Evolutionary conservation across 768 basidiomycete genomes (phyloP).

Genomic region (Lactarius pseudohatsudake): DNA sequence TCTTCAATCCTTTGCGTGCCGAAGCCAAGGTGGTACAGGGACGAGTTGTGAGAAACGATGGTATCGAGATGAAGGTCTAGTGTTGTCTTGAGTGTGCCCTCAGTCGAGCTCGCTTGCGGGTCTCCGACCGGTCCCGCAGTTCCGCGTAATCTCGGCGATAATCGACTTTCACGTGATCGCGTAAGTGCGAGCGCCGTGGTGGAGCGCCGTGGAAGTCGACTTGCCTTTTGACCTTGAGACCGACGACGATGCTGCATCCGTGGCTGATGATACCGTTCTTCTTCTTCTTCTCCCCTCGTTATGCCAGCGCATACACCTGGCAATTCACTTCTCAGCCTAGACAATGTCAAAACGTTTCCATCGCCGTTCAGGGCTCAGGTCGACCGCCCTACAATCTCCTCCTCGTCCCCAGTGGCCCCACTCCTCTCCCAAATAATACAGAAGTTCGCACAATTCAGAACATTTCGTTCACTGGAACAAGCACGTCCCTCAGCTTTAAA

Average conservation of each 20-base stretch:
- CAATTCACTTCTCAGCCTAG: constrained; percentile 47
- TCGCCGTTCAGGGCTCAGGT: constrained; percentile 61
- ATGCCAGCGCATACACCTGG: constrained; percentile 45
- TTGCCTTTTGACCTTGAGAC: not conserved
- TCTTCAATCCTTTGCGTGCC: no score
- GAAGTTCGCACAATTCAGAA: constrained; percentile 65
- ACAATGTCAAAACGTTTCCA: constrained; percentile 65
- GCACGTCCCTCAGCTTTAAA: constrained; percentile 49
- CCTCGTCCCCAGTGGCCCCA: constrained; percentile 65
- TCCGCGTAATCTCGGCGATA: no score
- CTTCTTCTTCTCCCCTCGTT: constrained; percentile 31
- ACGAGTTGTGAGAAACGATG: no score
- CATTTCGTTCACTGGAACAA: constrained; percentile 47
- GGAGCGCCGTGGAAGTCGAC: not conserved
- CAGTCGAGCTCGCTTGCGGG: no score
- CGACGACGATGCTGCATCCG: constrained; percentile 5
- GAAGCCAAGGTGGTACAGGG: no score
- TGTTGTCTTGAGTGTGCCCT: no score
- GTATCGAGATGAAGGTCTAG: no score
- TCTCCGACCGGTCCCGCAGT: no score
- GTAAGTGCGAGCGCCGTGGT: not conserved
- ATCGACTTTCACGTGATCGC: not conserved
- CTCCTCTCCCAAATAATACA: constrained; percentile 56
- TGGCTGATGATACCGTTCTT: constrained; percentile 18
- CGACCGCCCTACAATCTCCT: constrained; percentile 66